These are phyloP conservation scores for Cystofilobasidium capitatum DNA, from an alignment of 768 basidiomycete genomes.

Conservation along the genomic window DNA sequence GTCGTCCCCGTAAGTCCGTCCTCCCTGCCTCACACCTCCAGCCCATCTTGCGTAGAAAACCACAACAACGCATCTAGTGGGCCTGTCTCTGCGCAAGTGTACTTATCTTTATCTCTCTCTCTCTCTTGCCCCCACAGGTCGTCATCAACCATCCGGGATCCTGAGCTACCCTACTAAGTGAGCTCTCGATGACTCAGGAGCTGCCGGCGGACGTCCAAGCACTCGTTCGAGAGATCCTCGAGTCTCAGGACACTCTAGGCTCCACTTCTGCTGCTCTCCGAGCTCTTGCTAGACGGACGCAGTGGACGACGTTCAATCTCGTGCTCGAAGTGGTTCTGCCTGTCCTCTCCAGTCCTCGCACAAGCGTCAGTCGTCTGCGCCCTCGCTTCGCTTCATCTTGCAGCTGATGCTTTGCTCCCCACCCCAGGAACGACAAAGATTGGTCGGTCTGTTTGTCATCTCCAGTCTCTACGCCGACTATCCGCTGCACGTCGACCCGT, in stretches of 20 bases:
- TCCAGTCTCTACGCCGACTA: constrained; percentile 5
- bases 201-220: neutral
- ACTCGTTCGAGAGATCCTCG: neutral
- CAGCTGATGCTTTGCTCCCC: neutral
- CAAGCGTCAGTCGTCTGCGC: too few relatives aligned
- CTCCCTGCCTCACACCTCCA: too few relatives aligned
- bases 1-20: too few relatives aligned
- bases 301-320: neutral
- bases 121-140: too few relatives aligned
- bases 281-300: neutral
- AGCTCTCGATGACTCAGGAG: too few relatives aligned
- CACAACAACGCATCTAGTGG: too few relatives aligned
- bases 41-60: too few relatives aligned
- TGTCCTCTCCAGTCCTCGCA: neutral
- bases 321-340: constrained; percentile 3
- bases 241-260: neutral
- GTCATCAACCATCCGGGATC: too few relatives aligned
- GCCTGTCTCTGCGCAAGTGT: too few relatives aligned
- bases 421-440: neutral
- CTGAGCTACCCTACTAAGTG: too few relatives aligned
- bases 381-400: neutral
- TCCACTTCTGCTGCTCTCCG: neutral
- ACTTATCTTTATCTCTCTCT: too few relatives aligned
- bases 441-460: neutral
- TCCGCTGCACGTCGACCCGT: constrained; percentile 5